Evolutionary conservation across 2,329 filamentous ascomycete genomes (phyloP), one percentile per base, ranked within the genome.

Genomic region (Aspergillus vadensis): DNA sequence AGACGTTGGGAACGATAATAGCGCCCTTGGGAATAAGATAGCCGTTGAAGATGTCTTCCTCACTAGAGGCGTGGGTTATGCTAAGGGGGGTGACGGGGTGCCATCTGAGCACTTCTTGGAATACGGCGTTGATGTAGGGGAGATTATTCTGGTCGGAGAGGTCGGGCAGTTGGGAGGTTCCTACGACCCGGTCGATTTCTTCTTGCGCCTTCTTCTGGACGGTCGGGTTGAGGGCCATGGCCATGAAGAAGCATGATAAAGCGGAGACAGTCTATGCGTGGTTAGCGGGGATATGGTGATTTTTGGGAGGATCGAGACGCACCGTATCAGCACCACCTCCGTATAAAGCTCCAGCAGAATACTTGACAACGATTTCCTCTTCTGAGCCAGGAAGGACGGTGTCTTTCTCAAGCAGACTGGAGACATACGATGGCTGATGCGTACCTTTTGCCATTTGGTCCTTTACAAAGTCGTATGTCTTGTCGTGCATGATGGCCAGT

Each of bases 391-490:
- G 56, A 0, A 3, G 15, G 0, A 30, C 41, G 1, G 15, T 23
- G 0, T 32, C 5, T 3, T 51, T 43, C 4, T 55, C 48, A 6
- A 82, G 69, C 5, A 76, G 68, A 21, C 76, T 72, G 0, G 79
- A 78, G 0, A 82, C 61, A 44, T 77, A 81, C 0, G 79, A 82
- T 3, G 69, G 65, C 4, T 69, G 67, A n/a, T 72, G 65, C 5
- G 41, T 66, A 2, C 70, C 70, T 1, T 71, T 50, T 1, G 61
- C 58, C 67, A 81, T 77, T 58, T 80, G 77, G 17, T 77, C 66
- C 55, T 77, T 74, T 3, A 80, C 78, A 47, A 80, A 81, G 1
- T 63, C 67, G 57, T 79, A 82, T 0, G 81, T 81, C n/a, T 72
- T 68, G 4, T 80, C 73, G n/a, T 12, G n/a, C 41, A 44, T 44